Base-by-base conservation (phyloP, 768 basidiomycete species). In the Gloeophyllum trabeum region DNA sequence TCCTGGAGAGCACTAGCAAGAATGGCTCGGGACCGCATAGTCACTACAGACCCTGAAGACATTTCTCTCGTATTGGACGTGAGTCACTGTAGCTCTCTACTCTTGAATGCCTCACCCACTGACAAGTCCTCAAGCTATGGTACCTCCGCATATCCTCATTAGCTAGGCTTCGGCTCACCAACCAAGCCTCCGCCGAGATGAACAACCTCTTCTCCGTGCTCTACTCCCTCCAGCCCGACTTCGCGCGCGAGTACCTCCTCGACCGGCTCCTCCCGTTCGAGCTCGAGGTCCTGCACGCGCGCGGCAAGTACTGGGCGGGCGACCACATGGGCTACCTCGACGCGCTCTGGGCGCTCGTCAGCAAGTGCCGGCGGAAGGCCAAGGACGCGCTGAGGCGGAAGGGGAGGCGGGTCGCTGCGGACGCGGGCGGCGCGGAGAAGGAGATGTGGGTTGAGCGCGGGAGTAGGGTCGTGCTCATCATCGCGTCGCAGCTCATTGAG, bases 361-460 rank as follows among this genome's bases (percentile, higher is more conserved):
- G 54, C 37, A 75, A 70, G 47, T 87, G 86, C 56, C 75, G 75
- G 47, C 49, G 21, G 37, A 26, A 19, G 46, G 35, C 1, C 39
- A 32, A 20, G 48, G 43, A 40, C 13, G 24, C 28, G 14, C 30
- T 40, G 38, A 16, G 19, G 3, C 28, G 30, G 21, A 36, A 24
- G 10, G 24, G 44, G 4, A 3, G 22, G 2, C 36, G 39, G 20
- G 41, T 40, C 24, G n/a, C 28, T 20, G 46, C 35, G 4, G 46
- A 42, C 2, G 37, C 37, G 28, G 35, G 16, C 20, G 30, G 36
- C 20, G 49, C 41, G 2, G 41, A 44, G 13, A 42, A 36, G n/a
- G 51, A 45, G 40, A 88, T 89, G 85, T 91, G 87, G 87, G 78
- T 77, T 46, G 87, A 91, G 58, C 75, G 87, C 43, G 78, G 79